Percentiles rank a stretch among this genome's conserved stretches.
These are phyloP conservation scores for Quambalaria eucalypti DNA, from an alignment of 1,284 basidiomycete species.

Conservation along the genomic window DNA sequence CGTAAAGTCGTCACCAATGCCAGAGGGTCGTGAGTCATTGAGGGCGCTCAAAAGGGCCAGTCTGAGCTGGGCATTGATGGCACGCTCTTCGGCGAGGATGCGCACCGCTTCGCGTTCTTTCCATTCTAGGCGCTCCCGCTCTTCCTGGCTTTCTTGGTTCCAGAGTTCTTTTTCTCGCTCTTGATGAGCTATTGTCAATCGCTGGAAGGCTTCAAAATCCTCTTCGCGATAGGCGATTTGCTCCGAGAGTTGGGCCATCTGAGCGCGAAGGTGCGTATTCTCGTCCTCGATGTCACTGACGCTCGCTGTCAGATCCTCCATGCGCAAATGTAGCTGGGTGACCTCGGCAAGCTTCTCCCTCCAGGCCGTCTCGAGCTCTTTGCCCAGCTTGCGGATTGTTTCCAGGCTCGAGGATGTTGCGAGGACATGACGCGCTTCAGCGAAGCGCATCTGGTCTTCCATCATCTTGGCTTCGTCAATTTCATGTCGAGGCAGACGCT, in stretches of 20 bases:
- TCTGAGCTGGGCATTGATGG: background rate
- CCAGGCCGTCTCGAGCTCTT: background rate
- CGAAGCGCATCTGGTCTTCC: conserved; percentile 3
- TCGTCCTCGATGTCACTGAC: background rate
- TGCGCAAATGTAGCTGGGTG: background rate
- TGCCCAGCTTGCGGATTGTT: background rate
- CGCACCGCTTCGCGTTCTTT: background rate
- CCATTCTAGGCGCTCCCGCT: background rate
- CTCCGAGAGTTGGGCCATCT: background rate
- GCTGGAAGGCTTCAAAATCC: background rate
- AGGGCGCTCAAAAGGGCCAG: background rate
- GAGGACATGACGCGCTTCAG: background rate
- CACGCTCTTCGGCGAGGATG: background rate
- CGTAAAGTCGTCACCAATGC: too few species aligned
- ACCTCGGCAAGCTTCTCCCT: conserved; percentile 1
- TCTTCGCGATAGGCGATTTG: background rate
- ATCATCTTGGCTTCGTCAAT: conserved; percentile 1
- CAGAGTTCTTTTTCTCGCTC: background rate
- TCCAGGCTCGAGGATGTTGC: background rate
- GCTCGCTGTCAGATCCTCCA: background rate
- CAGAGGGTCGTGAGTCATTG: background rate
- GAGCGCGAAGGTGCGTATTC: background rate
- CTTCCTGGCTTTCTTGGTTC: background rate
- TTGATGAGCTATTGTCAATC: background rate
- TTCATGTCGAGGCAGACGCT: background rate